These are phyloP conservation scores for Verticillium tricorpus DNA, from an alignment of 2,329 filamentous ascomycete species.

Conservation along the genomic window DNA sequence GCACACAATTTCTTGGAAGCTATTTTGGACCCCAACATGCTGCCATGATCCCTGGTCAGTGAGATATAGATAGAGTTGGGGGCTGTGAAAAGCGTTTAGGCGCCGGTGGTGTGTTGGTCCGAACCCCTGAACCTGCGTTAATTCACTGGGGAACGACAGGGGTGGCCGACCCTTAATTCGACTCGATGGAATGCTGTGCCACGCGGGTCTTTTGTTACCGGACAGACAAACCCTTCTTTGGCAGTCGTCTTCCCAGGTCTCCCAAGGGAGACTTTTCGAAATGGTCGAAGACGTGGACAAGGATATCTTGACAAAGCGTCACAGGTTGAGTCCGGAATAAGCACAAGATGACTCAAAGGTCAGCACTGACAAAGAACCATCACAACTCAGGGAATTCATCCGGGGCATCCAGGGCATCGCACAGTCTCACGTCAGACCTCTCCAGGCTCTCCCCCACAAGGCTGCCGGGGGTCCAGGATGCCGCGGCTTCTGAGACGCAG, in stretches of 20 bases:
- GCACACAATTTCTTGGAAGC: neutral
- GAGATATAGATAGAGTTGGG: neutral
- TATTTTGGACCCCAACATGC: neutral
- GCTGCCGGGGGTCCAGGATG: neutral
- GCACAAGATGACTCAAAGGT: neutral
- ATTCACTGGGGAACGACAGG: neutral
- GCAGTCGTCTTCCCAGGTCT: neutral
- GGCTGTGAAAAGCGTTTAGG: neutral
- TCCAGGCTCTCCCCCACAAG: neutral
- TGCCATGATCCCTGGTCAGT: neutral
- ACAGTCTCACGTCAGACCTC: neutral
- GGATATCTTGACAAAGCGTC: neutral
- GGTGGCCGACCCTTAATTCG: neutral
- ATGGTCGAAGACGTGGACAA: neutral
- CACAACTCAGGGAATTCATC: neutral
- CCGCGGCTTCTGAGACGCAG: neutral
- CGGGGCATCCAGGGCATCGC: neutral
- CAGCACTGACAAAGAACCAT: neutral
- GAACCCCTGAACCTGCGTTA: neutral
- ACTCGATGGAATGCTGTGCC: constrained; percentile 1
- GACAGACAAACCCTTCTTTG: neutral
- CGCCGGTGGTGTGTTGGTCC: neutral
- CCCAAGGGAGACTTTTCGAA: neutral
- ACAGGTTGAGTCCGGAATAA: neutral
- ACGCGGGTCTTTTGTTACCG: constrained; percentile 3